Conservation (phyloP, 345 rosid species). For the Carallia pectinifolia region DNA sequence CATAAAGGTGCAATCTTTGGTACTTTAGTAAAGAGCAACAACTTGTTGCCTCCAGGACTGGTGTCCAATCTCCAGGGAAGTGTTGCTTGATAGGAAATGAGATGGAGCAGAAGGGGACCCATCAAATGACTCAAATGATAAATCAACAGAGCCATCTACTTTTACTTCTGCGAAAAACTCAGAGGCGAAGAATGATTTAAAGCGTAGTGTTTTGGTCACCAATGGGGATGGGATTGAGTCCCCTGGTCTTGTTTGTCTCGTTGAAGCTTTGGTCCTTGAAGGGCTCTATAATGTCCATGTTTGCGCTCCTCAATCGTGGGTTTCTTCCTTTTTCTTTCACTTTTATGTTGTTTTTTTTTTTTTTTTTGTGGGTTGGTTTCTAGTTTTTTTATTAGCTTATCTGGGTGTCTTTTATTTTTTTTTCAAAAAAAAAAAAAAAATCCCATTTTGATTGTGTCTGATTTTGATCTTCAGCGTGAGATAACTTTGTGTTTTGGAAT, state of each 20-base stretch:
- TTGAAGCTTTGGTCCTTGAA: slow-evolving; percentile 28
- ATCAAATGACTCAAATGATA: not conserved
- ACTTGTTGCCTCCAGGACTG: slow-evolving; percentile 36
- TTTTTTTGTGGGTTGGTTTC: not conserved
- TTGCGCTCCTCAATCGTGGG: slow-evolving; percentile 45
- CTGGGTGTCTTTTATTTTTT: not conserved
- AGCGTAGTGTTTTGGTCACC: slow-evolving; percentile 27
- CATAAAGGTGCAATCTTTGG: not conserved
- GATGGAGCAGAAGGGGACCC: not conserved
- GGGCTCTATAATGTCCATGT: slow-evolving; percentile 29
- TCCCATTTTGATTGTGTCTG: too few species aligned
- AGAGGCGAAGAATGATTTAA: not conserved
- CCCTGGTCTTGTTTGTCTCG: slow-evolving; percentile 35
- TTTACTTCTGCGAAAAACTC: not conserved
- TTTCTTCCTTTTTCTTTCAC: not conserved
- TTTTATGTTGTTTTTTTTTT: not conserved
- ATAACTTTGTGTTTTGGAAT: too few species aligned
- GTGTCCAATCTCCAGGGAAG: slow-evolving; percentile 38
- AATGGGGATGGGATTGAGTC: slow-evolving; percentile 43
- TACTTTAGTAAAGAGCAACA: slow-evolving; percentile 23
- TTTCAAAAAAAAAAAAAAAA: too few species aligned
- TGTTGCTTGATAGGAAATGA: slow-evolving; percentile 22
- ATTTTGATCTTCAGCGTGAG: too few species aligned
- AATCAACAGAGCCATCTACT: not conserved
- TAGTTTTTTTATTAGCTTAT: not conserved